Base-by-base conservation (phyloP, 495 filamentous ascomycete genomes). In the Hypoxylon intermedium region DNA sequence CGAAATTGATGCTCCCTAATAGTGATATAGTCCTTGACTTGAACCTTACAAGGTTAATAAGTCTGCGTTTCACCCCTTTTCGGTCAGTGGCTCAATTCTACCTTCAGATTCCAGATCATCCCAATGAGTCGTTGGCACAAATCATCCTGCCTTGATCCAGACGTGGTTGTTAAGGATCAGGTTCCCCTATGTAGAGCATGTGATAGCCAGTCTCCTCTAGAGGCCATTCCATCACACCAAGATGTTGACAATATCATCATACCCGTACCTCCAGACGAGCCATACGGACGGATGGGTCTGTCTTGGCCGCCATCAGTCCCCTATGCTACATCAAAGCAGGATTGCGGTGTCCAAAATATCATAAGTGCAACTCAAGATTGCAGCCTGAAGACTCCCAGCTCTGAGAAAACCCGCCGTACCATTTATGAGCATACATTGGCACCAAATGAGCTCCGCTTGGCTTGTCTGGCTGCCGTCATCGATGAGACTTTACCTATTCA, bases 401-500 rank as follows among this genome's bases (percentile, higher is more conserved):
- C n/a, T n/a, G n/a, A n/a, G n/a, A 9, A 2, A 9, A 33, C 7
- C 9, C 30, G 9, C 2, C 30, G 2, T 4, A 33, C 9, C 9
- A 33, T 33, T 11, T 33, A 33, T 9, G 9, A 7, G 2, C 3
- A 12, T 33, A 2, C 4, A 7, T 12, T 33, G 3, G 30, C 2
- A 12, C 30, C 30, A 11, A 33, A 3, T 12, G 30, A 33, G 7
- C n/a, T 33, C n/a, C 30, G 30, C 9, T 12, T 33, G 2, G 9
- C n/a, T 11, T 9, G 30, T 12, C 2, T 33, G n/a, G n/a, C 2
- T 12, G 7, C 2, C 9, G 30, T 11, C 3, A 11, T 2, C 7
- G 9, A 33, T 12, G n/a, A 33, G 9, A 33, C 9, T 11, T 50
- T 3, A 36, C 46, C 46, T 36, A 11, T 72, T 21, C 69, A 72